phyloP scores from a whole-genome alignment of 1,284 basidiomycete species.

The Heimioporus punctisporus region DNA sequence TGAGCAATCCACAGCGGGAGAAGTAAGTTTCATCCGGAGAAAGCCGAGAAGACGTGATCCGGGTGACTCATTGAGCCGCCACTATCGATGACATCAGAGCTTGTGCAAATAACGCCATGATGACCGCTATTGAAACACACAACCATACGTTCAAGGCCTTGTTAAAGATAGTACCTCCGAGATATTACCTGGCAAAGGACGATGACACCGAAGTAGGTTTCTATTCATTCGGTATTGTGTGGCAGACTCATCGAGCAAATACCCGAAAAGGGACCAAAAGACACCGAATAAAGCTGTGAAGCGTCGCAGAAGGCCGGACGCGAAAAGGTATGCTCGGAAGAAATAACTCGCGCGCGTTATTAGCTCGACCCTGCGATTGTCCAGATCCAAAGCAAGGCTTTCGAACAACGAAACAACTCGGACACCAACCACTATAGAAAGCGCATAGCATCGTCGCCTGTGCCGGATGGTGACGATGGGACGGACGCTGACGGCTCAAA shows the following conservation, averaged over 20 bases:
- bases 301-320: slow-evolving; percentile 84
- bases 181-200: slow-evolving; percentile 82
- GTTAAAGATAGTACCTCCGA: slow-evolving; percentile 83
- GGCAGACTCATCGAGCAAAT: slow-evolving; percentile 73
- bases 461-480: background rate
- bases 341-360: no score
- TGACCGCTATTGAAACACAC: slow-evolving; percentile 75
- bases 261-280: slow-evolving; percentile 87
- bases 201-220: slow-evolving; percentile 31
- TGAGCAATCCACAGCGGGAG: no score
- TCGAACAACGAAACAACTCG: slow-evolving; percentile 14
- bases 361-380: slow-evolving; percentile 84
- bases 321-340: slow-evolving; percentile 65
- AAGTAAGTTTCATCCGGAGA: no score
- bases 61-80: no score
- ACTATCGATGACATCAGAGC: no score
- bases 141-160: slow-evolving; percentile 85
- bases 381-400: slow-evolving; percentile 69
- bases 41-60: no score
- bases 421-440: no score
- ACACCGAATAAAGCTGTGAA: slow-evolving; percentile 40
- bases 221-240: slow-evolving; percentile 18
- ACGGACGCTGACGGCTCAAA: slow-evolving; percentile 18
- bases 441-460: no score
- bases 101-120: no score